Base-by-base conservation (phyloP, 345 rosid genomes). In the Populus davidiana region DNA sequence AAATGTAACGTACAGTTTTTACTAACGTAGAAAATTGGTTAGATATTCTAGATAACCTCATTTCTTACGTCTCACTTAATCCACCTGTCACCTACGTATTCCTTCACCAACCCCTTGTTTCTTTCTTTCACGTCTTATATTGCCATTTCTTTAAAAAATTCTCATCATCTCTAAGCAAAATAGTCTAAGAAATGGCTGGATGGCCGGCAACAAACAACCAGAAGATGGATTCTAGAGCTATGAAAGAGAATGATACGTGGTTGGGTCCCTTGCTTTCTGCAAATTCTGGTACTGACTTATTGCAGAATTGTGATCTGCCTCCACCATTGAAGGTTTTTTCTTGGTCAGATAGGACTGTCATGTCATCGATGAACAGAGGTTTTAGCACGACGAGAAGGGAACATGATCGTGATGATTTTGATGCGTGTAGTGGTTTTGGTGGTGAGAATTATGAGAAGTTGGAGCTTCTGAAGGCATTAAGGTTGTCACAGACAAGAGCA, bases 401-500 rank as follows among this genome's bases (percentile, higher is more conserved):
- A 47, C 77, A 47, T 6, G 74, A 61, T 7, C 66, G 16, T 0
- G 65, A 43, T 21, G 69, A 47, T 31, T 54, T 70, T 44, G 73
- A 70, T 23, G 62, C 8, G 16, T 66, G 20, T 20, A 29, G 67
- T 52, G 71, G 82, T 14, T 8, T 20, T 20, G 47, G 52, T 23
- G 79, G 50, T 43, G 81, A 16, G 21, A 68, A 75, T 2, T 78
- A 70, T 9, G 82, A 75, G 64, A 86, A 81, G 77, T 62, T 88
- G 82, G 90, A 86, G 86, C 81, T 91, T 38, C 56, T 88, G 54
- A 91, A 81, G 87, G 96, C 96, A 5, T 70, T 91, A 81, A 79
- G 90, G 66, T 73, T 87, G 76, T 91, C 93, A 0, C 93, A 91
- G 63, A 88, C 93, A 41, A 78, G 91, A 21, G 95, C 93, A 6